Conservation (phyloP, 305 asterid genomes). For the Fraxinus floribunda region DNA sequence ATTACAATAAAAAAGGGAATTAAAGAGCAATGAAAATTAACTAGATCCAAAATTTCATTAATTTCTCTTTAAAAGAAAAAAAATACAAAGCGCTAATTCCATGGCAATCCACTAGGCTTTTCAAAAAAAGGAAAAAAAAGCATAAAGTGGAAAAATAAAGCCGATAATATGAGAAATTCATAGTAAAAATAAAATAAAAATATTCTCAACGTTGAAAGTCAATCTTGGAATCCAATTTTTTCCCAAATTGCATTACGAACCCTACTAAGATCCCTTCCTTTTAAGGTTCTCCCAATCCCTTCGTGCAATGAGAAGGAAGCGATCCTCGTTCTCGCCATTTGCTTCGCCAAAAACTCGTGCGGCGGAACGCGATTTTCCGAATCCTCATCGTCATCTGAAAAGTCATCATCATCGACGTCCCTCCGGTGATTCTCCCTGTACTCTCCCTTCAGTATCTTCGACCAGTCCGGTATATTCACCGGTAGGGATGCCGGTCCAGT, state of each 20-base stretch:
- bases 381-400: constrained; percentile 37
- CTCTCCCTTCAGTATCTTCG: constrained; percentile 82
- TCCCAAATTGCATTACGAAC: constrained; percentile 93
- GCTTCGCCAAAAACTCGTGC: constrained; percentile 78
- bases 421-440: constrained; percentile 56
- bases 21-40: background rate
- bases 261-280: constrained; percentile 93
- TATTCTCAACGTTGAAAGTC: background rate
- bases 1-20: background rate
- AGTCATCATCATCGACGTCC: constrained; percentile 42
- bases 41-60: background rate
- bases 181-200: background rate
- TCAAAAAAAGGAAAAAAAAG: background rate
- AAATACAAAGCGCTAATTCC: background rate
- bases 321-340: constrained; percentile 65
- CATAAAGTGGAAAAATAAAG: background rate
- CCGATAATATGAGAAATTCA: background rate
- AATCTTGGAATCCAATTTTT: constrained; percentile 87
- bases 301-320: constrained; percentile 86
- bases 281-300: constrained; percentile 86
- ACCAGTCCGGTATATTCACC: constrained; percentile 93
- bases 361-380: constrained; percentile 68
- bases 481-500: constrained; percentile 50
- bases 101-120: background rate
- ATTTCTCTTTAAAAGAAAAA: background rate